Evolutionary conservation across 805 yeast species (phyloP), one percentile per base, ranked within the genome.

Genomic region (Barnettozyma siamensis): DNA sequence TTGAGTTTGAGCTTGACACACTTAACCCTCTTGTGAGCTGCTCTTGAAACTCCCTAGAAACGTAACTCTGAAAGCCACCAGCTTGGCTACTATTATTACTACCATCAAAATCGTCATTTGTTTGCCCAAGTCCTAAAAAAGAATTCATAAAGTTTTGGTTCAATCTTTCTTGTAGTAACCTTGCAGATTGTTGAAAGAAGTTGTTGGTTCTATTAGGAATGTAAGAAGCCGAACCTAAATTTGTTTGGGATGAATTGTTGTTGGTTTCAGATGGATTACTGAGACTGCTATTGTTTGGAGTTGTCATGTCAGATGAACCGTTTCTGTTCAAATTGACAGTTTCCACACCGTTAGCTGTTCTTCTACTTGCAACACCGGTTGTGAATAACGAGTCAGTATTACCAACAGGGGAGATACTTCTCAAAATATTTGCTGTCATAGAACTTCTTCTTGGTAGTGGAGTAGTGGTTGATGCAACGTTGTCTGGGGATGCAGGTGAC

Each of bases 281-380:
- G 2, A 35, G 17, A 15, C 3, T 21, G 9, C 24, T 21, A 21
- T 21, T 21, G 24, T 6, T 17, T 10, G 28, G 33, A 15, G 5
- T n/a, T n/a, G 19, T 5, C 8, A n/a, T 30, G 16, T 20, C 18
- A 4, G 17, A 7, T 23, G 28, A 12, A 23, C 5, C 10, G 21
- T 19, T 33, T 37, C 34, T 38, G 16, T 40, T 43, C 12, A 49
- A 23, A 26, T 49, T 46, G 9, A 43, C 29, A 3, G 59, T 54
- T 29, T 53, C 52, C 18, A 54, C 59, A 3, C 57, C 55, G 16
- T 43, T 39, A 19, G 43, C 38, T 5, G 56, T 51, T 47, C 59
- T 45, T 42, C 50, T 47, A 29, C 56, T 51, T 1, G 49, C 44
- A 18, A 53, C 53, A 10, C 59, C 59, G 28, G 47, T 40, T 1